A percentile compares a stretch with the other conserved stretches of the same genome.
Conservation (phyloP, 208 protist genomes). For the Naegleria fowleri region DNA sequence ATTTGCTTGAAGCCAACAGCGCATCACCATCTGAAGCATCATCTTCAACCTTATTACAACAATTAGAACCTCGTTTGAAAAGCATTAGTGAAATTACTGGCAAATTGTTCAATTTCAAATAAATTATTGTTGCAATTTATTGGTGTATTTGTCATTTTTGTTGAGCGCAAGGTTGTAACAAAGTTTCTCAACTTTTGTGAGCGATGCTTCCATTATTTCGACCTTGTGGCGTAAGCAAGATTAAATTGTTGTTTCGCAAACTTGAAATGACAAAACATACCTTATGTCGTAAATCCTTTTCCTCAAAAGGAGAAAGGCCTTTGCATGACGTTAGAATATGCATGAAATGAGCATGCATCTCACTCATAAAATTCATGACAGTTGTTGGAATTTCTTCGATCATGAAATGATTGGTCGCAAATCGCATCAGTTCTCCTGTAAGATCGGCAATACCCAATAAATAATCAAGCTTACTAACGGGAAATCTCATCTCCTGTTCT, state of each 20-base stretch:
- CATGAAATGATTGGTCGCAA: neutral
- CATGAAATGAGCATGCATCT: neutral
- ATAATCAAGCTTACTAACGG: neutral
- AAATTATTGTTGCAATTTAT: too few relatives aligned
- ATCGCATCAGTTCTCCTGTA: conserved; percentile 24
- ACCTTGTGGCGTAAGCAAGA: too few relatives aligned
- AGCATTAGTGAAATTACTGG: too few relatives aligned
- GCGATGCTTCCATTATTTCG: neutral
- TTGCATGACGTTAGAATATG: neutral
- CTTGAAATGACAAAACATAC: too few relatives aligned
- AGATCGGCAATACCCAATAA: conserved; percentile 22
- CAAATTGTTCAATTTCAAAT: too few relatives aligned
- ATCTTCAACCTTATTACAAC: too few relatives aligned
- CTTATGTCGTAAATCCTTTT: neutral
- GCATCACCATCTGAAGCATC: too few relatives aligned
- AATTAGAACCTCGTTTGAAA: too few relatives aligned
- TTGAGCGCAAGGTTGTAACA: neutral
- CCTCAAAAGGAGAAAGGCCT: neutral
- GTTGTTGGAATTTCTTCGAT: neutral
- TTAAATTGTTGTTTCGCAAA: too few relatives aligned
- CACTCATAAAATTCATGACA: neutral
- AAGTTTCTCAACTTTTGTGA: neutral
- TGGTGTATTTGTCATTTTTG: neutral
- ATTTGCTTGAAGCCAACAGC: neutral
- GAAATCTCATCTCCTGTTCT: neutral